phyloP scores from a whole-genome alignment of 1,284 basidiomycete genomes.

The Vanrija pseudolonga region DNA sequence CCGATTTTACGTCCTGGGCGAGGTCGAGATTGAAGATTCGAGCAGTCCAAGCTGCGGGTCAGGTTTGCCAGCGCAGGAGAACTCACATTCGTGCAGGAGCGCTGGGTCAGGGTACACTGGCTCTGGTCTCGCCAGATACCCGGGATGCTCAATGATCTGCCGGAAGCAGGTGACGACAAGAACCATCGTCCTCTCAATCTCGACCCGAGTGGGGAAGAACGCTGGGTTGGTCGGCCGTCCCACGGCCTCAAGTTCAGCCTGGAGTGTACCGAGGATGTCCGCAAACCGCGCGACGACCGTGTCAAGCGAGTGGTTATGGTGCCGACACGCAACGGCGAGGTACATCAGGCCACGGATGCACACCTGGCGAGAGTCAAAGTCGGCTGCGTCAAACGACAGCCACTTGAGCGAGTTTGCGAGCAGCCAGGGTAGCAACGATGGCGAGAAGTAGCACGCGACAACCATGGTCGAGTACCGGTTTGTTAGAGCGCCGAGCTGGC shows the following conservation, averaged over 20 bases:
- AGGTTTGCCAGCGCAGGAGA: background rate
- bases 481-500: conserved; percentile 73
- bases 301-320: conserved; percentile 58
- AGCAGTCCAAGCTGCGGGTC: conserved; percentile 59
- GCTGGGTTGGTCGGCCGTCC: conserved; percentile 14
- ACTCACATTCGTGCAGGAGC: conserved; percentile 61
- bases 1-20: conserved; percentile 54
- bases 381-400: conserved; percentile 60
- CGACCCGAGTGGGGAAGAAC: conserved; percentile 26
- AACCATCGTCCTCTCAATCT: conserved; percentile 49
- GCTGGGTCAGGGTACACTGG: conserved; percentile 63
- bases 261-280: conserved; percentile 60
- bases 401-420: conserved; percentile 52
- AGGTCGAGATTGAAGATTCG: conserved; percentile 58
- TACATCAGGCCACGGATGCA: conserved; percentile 76
- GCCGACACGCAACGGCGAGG: conserved; percentile 64
- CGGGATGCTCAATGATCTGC: conserved; percentile 53
- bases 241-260: conserved; percentile 56
- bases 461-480: conserved; percentile 80
- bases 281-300: conserved; percentile 65
- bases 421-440: conserved; percentile 54
- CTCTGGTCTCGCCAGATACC: conserved; percentile 7
- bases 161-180: conserved; percentile 62
- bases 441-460: conserved; percentile 70
- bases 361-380: conserved; percentile 65